Evolutionary conservation across 495 filamentous ascomycete species (phyloP).

Genomic region (Penicillium roqueforti): DNA sequence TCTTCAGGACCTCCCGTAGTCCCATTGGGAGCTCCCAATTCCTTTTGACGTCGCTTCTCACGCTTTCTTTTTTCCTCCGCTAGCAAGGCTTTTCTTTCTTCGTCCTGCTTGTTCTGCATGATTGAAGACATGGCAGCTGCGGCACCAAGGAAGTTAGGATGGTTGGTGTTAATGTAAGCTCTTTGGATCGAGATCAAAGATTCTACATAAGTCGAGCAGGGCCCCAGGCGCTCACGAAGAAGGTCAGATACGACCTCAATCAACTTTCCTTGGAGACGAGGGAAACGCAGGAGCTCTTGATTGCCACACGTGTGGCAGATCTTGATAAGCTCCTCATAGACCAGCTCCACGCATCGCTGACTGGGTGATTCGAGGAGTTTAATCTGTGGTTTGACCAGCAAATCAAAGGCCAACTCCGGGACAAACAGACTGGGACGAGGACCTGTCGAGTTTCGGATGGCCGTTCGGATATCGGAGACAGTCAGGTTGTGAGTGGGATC

Average conservation of each 20-base stretch:
- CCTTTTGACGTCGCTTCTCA: constrained; percentile 75
- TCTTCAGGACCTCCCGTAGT: constrained; percentile 66
- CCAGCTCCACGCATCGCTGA: constrained; percentile 93
- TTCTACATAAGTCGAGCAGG: constrained; percentile 85
- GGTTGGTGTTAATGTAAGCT: constrained; percentile 99
- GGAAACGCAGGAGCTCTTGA: constrained; percentile 85
- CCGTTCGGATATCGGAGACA: constrained; percentile 94
- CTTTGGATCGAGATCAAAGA: constrained; percentile 95
- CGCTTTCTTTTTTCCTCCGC: constrained; percentile 81
- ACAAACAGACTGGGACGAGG: constrained; percentile 95
- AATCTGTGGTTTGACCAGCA: constrained; percentile 97
- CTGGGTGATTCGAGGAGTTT: constrained; percentile 93
- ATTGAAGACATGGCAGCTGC: constrained; percentile 98
- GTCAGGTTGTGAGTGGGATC: constrained; percentile 94
- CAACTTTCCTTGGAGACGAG: constrained; percentile 89
- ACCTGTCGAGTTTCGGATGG: constrained; percentile 96
- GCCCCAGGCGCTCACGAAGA: constrained; percentile 85
- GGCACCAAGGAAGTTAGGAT: constrained; percentile 96
- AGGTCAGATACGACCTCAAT: constrained; percentile 98
- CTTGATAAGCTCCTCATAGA: constrained; percentile 99
- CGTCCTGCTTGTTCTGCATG: constrained; percentile 88
- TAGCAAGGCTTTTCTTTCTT: constrained; percentile 73
- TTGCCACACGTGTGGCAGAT: constrained; percentile 98
- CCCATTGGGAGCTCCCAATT: constrained; percentile 73
- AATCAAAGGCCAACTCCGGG: constrained; percentile 93